Base-by-base conservation (phyloP, 2,329 filamentous ascomycete genomes). In the Penicillium brasilianum region DNA sequence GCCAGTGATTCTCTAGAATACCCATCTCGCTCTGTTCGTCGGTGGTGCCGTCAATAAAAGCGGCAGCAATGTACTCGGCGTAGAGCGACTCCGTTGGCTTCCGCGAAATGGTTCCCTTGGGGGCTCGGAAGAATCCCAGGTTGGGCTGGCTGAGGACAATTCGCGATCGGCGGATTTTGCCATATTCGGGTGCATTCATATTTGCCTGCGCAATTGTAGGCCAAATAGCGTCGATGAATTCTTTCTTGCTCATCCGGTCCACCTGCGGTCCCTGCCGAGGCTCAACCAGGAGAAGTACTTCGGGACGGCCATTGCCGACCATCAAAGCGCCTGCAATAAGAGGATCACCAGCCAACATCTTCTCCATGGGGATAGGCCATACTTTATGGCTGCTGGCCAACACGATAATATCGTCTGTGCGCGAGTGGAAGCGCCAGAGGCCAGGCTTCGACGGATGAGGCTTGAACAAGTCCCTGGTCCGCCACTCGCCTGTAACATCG, bases 401-500 rank as follows among this genome's bases (percentile, higher is more conserved):
- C 8, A 64, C 59, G n/a, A 65, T 57, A 13, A 63, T 63, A 30
- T 65, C 63, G 43, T 65, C 61, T 11, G 43, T 57, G 22, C 61
- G 63, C 2, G 60, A 60, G 18, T 65, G 46, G 22, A 62, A 66
- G 39, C 55, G 60, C 67, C 67, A 69, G 7, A 68, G 53, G 3
- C 55, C 57, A 5, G 61, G 49, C 14, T 67, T 69, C 4, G 56
- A 59, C 1, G 69, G 69, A 41, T 71, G 69, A 13, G 53, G 67
- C 18, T 56, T 48, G 55, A 67, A 70, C 6, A 70, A 51, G 48
- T 72, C 69, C 10, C 59, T 62, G 2, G 68, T 69, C 11, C 55
- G 63, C 52, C 67, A 72, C 28, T 54, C 58, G 1, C 58, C 54
- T 7, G 65, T 50, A n/a, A 50, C 30, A 30, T 68, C 53, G 0